These are phyloP conservation scores for Luvunga scandens DNA, from an alignment of 345 rosid genomes.

Conservation along the genomic window DNA sequence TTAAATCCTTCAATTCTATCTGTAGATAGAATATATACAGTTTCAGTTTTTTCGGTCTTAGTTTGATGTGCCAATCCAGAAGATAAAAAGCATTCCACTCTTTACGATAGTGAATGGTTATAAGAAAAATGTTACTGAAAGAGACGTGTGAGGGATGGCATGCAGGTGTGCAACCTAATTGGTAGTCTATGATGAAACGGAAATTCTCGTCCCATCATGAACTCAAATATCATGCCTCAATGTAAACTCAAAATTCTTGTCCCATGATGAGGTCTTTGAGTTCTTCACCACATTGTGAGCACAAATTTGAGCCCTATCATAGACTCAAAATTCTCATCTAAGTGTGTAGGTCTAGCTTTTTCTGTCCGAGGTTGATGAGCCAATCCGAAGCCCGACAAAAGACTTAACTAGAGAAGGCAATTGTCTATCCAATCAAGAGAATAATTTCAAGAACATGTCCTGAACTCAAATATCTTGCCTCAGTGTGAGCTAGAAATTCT, in stretches of 20 bases:
- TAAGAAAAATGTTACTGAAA: not conserved
- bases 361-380: not conserved
- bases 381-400: constrained; percentile 4
- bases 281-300: not conserved
- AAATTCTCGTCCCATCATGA: not conserved
- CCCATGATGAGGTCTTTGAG: not conserved
- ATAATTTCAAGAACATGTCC: not conserved
- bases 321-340: not conserved
- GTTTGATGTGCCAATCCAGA: constrained; percentile 1
- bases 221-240: not conserved
- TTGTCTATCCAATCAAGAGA: not conserved
- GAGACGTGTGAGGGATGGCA: not conserved
- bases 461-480: not conserved
- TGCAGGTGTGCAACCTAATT: not conserved
- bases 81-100: not conserved
- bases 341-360: not conserved
- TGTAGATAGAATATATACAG: not conserved
- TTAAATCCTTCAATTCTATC: not conserved
- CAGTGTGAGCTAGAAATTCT: not conserved
- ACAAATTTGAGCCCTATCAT: not conserved
- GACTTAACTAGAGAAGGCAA: constrained; percentile 1
- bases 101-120: not conserved
- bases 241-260: not conserved
- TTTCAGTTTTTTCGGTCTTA: not conserved
- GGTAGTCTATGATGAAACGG: not conserved